Conservation (phyloP, 257 asterid species). For the Cordia subcordata region DNA sequence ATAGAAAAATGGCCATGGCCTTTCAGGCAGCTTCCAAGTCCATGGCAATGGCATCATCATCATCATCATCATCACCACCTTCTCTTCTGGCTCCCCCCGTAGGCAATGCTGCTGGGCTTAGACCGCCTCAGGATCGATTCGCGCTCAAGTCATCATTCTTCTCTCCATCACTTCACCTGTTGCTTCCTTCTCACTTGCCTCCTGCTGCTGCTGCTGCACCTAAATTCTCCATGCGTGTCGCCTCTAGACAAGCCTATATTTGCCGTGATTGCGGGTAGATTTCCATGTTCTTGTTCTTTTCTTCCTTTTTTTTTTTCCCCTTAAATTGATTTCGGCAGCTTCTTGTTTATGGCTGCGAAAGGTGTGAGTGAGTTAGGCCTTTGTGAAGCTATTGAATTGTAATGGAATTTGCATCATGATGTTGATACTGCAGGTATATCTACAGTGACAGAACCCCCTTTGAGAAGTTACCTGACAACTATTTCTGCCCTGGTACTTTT, state of each 20-base stretch:
- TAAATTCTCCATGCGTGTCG: constrained; percentile 64
- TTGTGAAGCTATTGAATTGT: neutral
- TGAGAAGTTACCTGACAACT: constrained; percentile 77
- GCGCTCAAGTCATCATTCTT: constrained; percentile 66
- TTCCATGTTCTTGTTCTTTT: neutral
- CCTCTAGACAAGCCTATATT: constrained; percentile 84
- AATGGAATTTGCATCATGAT: constrained; percentile 7
- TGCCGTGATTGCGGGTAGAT: constrained; percentile 97
- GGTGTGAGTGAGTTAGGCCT: neutral
- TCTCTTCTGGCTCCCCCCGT: constrained; percentile 24
- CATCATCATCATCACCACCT: constrained; percentile 28
- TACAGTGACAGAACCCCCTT: constrained; percentile 84
- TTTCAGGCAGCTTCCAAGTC: constrained; percentile 37
- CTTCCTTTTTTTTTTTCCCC: too few relatives aligned
- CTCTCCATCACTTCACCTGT: constrained; percentile 49
- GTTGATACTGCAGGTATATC: constrained; percentile 59
- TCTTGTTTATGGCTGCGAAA: neutral
- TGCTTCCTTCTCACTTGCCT: constrained; percentile 35
- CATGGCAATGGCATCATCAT: constrained; percentile 29
- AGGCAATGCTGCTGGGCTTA: constrained; percentile 49
- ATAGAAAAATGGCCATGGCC: constrained; percentile 54
- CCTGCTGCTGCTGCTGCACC: constrained; percentile 49
- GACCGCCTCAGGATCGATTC: constrained; percentile 33
- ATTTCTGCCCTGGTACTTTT: constrained; percentile 84
- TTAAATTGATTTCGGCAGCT: too few relatives aligned